These are phyloP conservation scores for Ophiostoma quercus DNA, from an alignment of 2,329 filamentous ascomycete species.

Conservation along the genomic window DNA sequence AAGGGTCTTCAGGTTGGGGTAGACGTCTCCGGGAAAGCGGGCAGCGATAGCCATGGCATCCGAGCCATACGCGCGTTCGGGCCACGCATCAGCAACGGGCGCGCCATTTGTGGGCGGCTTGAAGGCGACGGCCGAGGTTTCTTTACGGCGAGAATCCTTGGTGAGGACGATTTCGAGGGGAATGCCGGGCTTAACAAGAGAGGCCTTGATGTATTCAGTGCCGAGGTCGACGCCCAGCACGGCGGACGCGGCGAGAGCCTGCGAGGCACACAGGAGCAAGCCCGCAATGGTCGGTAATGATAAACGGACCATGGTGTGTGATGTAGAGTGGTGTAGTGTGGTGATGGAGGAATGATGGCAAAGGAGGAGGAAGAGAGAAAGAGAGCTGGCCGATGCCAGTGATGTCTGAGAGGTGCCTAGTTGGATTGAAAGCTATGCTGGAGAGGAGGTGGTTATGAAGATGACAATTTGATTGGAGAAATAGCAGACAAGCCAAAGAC, in stretches of 20 bases:
- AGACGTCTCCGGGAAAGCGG: constrained; percentile 88
- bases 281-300: constrained; percentile 31
- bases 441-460: not conserved
- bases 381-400: constrained; percentile 12
- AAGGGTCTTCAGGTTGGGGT: constrained; percentile 85
- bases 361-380: not conserved
- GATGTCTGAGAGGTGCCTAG: not conserved
- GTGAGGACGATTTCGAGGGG: constrained; percentile 96
- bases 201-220: constrained; percentile 94
- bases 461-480: not conserved
- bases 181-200: constrained; percentile 91
- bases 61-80: constrained; percentile 85
- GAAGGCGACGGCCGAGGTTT: constrained; percentile 84
- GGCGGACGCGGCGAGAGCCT: constrained; percentile 57
- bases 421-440: not conserved
- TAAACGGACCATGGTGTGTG: constrained; percentile 8
- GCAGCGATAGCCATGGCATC: constrained; percentile 84
- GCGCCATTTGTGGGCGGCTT: constrained; percentile 68
- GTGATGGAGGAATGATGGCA: not conserved
- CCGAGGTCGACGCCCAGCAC: constrained; percentile 91
- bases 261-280: constrained; percentile 42
- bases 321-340: not conserved
- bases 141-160: constrained; percentile 96
- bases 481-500: not conserved
- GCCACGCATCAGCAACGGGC: constrained; percentile 61